These are phyloP conservation scores for Eucalyptus polybractea DNA, from an alignment of 345 rosid species.

Conservation along the genomic window DNA sequence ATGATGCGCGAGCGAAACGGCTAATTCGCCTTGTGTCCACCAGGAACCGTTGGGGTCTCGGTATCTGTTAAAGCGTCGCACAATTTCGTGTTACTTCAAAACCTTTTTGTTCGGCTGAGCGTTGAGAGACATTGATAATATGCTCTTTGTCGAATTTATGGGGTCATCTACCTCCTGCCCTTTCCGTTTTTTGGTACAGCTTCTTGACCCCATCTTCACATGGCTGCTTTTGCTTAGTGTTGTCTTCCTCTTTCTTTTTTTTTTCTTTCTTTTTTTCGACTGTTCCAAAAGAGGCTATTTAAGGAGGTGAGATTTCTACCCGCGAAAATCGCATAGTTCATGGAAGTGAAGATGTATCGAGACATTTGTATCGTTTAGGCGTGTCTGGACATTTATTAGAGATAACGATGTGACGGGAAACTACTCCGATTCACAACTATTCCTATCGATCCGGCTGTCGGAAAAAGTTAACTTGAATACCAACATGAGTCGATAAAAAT, in stretches of 20 bases:
- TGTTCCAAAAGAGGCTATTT: neutral
- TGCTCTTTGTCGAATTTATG: neutral
- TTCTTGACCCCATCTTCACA: neutral
- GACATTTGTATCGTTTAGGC: neutral
- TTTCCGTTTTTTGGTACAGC: neutral
- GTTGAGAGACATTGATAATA: neutral
- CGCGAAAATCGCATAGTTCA: neutral
- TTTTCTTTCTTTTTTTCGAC: rapidly evolving
- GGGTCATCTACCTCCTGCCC: neutral
- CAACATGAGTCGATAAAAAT: neutral
- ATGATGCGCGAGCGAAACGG: neutral
- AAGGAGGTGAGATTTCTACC: neutral
- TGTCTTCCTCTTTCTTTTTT: neutral
- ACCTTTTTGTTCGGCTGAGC: neutral
- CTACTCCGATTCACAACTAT: neutral
- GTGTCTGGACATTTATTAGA: neutral
- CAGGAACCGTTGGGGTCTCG: neutral
- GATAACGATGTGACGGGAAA: neutral
- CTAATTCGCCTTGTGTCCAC: neutral
- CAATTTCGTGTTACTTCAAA: neutral
- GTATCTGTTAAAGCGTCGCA: neutral
- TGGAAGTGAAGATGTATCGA: neutral
- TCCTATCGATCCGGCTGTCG: neutral
- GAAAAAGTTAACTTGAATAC: neutral
- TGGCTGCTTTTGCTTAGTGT: neutral